phyloP scores from a whole-genome alignment of 345 rosid species.

The Theobroma cacao region DNA sequence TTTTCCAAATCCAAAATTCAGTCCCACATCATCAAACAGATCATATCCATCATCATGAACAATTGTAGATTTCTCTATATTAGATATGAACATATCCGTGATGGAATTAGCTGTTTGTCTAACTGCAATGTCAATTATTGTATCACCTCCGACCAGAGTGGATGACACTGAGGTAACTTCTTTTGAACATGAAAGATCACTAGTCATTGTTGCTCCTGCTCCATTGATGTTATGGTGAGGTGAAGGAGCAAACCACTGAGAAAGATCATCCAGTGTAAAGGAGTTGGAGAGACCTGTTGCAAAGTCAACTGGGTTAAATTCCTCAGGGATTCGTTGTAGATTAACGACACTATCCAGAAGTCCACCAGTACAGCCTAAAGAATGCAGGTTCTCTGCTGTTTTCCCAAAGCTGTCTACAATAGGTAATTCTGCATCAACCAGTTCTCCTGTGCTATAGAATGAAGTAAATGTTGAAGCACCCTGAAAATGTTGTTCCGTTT shows the following conservation, averaged over 20 bases:
- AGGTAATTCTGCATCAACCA: conserved; percentile 15
- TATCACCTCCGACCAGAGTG: conserved; percentile 21
- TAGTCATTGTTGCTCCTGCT: conserved; percentile 15
- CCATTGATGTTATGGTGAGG: conserved; percentile 29
- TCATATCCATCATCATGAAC: conserved; percentile 38
- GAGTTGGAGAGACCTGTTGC: conserved; percentile 42
- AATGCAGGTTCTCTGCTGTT: conserved; percentile 10
- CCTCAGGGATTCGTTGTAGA: conserved; percentile 29
- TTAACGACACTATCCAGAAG: conserved; percentile 26
- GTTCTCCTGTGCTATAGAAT: conserved; percentile 16
- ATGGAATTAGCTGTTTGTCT: conserved; percentile 18
- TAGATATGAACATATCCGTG: conserved; percentile 14
- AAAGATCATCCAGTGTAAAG: conserved; percentile 44
- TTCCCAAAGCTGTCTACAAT: conserved; percentile 15
- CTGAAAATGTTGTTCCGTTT: not conserved
- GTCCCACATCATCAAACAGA: conserved; percentile 46
- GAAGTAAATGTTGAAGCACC: conserved; percentile 17
- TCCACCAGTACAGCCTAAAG: conserved; percentile 11
- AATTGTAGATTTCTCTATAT: conserved; percentile 22
- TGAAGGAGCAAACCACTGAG: conserved; percentile 49
- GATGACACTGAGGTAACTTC: conserved; percentile 25
- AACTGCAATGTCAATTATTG: conserved; percentile 18
- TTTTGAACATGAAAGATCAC: conserved; percentile 23
- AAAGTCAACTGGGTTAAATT: conserved; percentile 38
- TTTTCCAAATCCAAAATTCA: conserved; percentile 22